These are phyloP conservation scores for Boletus rubescentipes DNA, from an alignment of 768 basidiomycete species.

Conservation along the genomic window DNA sequence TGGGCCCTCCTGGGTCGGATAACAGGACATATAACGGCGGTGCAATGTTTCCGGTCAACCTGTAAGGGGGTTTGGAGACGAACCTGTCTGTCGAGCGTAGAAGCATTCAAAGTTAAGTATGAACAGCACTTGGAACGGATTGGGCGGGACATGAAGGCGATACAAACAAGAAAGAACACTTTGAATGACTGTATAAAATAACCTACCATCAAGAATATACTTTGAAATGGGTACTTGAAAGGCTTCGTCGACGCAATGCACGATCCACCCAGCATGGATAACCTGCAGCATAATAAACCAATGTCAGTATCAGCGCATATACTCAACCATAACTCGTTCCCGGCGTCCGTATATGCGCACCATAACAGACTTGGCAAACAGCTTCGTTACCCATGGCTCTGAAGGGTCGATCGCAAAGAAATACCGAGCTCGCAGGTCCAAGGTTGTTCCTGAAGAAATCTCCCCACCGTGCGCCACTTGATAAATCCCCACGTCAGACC, in stretches of 20 bases:
- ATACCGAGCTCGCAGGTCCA: conserved; percentile 22
- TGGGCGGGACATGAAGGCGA: not conserved
- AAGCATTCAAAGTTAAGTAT: conserved; percentile 4
- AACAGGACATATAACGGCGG: not conserved
- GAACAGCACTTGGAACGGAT: not conserved
- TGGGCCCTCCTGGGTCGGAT: not conserved
- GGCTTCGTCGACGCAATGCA: conserved; percentile 25
- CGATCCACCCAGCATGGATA: conserved; percentile 32
- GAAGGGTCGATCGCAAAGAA: conserved; percentile 30
- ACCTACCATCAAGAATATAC: conserved; percentile 33
- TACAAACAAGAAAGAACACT: not conserved
- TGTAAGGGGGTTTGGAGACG: conserved; percentile 19
- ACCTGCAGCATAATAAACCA: conserved; percentile 15
- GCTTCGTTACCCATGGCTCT: conserved; percentile 28
- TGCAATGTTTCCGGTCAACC: not conserved
- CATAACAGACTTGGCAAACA: conserved; percentile 28
- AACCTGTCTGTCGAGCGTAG: conserved; percentile 16
- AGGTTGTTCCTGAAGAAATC: conserved; percentile 11
- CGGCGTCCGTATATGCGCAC: conserved; percentile 19
- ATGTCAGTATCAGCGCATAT: conserved; percentile 4
- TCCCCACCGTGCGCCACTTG: conserved; percentile 27
- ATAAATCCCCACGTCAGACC: not conserved
- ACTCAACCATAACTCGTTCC: not conserved
- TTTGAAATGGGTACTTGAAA: conserved; percentile 28
- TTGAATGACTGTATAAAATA: not conserved